Evolutionary conservation across 768 basidiomycete genomes (phyloP), one percentile per base, ranked within the genome.

Genomic region (Pleurotus sapidus): DNA sequence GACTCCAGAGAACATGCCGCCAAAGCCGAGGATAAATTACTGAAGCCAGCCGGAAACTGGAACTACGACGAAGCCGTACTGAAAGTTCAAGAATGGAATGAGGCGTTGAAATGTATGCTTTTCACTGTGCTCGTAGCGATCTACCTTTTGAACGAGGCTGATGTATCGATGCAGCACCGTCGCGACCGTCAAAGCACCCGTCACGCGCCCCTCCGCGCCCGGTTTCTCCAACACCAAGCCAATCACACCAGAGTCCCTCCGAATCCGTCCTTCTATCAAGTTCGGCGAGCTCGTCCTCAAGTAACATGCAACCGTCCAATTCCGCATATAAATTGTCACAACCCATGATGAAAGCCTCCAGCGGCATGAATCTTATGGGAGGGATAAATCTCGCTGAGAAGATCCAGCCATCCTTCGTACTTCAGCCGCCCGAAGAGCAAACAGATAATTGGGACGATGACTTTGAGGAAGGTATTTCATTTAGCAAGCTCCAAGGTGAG

Each of bases 391-490:
- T 82, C 42, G 77, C 72, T 15, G 81, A 82, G 62, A 82, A 81
- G 69, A 80, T 80, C 42, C 77, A 88, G 49, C 88, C 89, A 3
- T 81, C 83, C 3, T 87, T 89, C 61, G 82, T 78, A 14, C 72
- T 91, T 20, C 87, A 85, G 58, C 81, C 83, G 20, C 89, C 88
- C 15, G 90, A 95, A 73, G 88, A 93, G 61, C 90, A 92, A 68
- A 90, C 88, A 1, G 95, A 97, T 68, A 96, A 95, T 61, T 99
- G 97, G 97, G 97, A 99, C 65, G 93, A 95, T 61, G 97, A 99
- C 67, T 99, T 99, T 62, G 93, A 95, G 67, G 93, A 93, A 62
- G 93, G 89, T 1, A 94, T 95, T 34, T 93, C 93, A 0, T 83
- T 92, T 54, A 84, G 88, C 6, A 96, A 95, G 70, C 70, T 95